These are phyloP conservation scores for Peribolospora kevripleyi DNA, from an alignment of 768 basidiomycete species.

Conservation along the genomic window DNA sequence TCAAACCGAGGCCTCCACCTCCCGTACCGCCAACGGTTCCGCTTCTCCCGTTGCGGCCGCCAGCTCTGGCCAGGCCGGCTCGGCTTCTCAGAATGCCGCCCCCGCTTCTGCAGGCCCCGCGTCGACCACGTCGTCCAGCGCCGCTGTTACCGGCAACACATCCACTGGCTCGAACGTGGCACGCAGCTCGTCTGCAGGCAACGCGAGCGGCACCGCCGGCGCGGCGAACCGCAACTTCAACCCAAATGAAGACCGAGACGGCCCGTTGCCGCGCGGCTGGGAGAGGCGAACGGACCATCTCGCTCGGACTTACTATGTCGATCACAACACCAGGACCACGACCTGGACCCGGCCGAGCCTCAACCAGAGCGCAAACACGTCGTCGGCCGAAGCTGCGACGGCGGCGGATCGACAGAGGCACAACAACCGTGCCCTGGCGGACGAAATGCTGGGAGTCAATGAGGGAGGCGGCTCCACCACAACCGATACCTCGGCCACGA, in stretches of 20 bases:
- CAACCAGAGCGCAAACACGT: constrained; percentile 58
- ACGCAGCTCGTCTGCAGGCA: constrained; percentile 12
- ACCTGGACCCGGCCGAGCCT: constrained; percentile 87
- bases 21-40: constrained; percentile 42
- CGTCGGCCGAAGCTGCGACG: constrained; percentile 30
- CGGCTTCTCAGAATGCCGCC: constrained; percentile 15
- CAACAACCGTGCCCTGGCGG: constrained; percentile 20
- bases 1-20: constrained; percentile 29
- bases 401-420: constrained; percentile 31
- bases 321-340: constrained; percentile 90
- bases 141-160: constrained; percentile 16
- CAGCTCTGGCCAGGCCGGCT: constrained; percentile 3
- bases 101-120: constrained; percentile 27
- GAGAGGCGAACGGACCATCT: constrained; percentile 92
- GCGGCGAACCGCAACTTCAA: constrained; percentile 42
- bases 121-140: constrained; percentile 7
- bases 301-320: constrained; percentile 89
- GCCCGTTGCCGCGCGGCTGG: constrained; percentile 76
- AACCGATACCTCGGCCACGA: constrained; percentile 10
- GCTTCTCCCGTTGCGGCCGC: constrained; percentile 15
- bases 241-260: constrained; percentile 80
- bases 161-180: constrained; percentile 9
- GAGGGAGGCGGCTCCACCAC: too few species aligned
- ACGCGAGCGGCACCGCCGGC: constrained; percentile 2
- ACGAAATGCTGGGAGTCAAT: constrained; percentile 17